Evolutionary conservation across 768 basidiomycete genomes (phyloP), one percentile per base, ranked within the genome.

Genomic region (Nidularia pulvinata): DNA sequence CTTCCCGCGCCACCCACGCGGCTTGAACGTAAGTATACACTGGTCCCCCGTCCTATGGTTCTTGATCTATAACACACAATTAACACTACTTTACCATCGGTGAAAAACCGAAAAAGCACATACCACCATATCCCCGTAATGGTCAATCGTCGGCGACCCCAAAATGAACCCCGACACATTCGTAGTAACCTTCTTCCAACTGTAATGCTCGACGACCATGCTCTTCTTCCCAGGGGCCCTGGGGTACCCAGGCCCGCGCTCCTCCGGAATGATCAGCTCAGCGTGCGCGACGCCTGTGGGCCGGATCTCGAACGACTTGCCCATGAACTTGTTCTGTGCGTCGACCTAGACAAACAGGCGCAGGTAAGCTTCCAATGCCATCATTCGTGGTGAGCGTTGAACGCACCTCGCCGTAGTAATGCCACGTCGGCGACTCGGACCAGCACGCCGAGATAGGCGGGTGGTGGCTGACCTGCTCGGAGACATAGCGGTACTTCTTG

Each of bases 391-490:
- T 39, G 35, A 25, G 32, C 16, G n/a, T 6, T 9, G 5, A 32
- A 58, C 69, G 10, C 59, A 86, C 89, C 76, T 93, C 91, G 61
- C 95, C 94, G 57, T 82, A 97, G 68, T 97, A 98, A 54, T 85
- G 82, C 94, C 94, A 98, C 39, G 73, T 70, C 0, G 92, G 91
- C 0, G 91, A 86, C 69, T 98, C 95, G 1, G 90, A 91, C 85
- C 91, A 96, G 67, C 95, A 98, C 6, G 95, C 95, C 4, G 93
- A 94, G 48, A 98, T 94, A 0, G 95, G 95, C 5, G 96, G 96
- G 69, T 98, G 96, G 69, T 98, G 95, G 63, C 89, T 94, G 56
- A 98, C 96, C 79, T 98, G 95, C 65, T 99, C 96, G 1, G 93
- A 94, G 35, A 96, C 71, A 64, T 98, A 99, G 34, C 93, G 84